Conservation (phyloP, 495 filamentous ascomycete genomes). For the Aspergillus hancockii region DNA sequence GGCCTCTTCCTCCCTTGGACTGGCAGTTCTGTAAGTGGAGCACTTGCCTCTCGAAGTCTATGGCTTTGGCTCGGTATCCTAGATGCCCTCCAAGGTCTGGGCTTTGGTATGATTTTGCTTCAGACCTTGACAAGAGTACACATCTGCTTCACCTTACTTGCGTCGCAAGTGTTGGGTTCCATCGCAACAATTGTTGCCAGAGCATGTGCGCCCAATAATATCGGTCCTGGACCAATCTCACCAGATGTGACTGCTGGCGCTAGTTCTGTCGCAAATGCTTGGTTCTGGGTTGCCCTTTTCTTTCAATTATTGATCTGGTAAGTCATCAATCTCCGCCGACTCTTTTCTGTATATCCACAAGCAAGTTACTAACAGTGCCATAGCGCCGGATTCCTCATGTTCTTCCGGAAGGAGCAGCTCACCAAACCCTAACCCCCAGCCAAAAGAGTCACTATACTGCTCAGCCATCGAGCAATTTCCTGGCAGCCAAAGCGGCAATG, state of each 20-base stretch:
- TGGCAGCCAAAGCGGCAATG: no score
- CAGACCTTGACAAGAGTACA: slow-evolving; percentile 53
- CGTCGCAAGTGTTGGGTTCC: slow-evolving; percentile 52
- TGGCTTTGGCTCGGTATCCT: slow-evolving; percentile 55
- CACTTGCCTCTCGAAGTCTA: slow-evolving; percentile 47
- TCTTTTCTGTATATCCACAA: neutral
- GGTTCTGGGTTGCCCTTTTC: slow-evolving; percentile 67
- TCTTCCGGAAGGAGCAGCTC: slow-evolving; percentile 73
- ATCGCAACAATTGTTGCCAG: slow-evolving; percentile 51
- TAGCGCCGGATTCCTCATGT: slow-evolving; percentile 63
- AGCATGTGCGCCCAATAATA: slow-evolving; percentile 47
- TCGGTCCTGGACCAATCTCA: slow-evolving; percentile 50
- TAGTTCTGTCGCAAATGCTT: slow-evolving; percentile 53
- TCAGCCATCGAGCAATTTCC: neutral
- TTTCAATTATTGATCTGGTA: slow-evolving; percentile 64
- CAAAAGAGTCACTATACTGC: neutral
- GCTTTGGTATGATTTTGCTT: slow-evolving; percentile 54
- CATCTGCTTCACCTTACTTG: slow-evolving; percentile 51
- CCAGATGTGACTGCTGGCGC: slow-evolving; percentile 46
- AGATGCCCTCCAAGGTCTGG: slow-evolving; percentile 50
- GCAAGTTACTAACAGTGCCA: slow-evolving; percentile 6
- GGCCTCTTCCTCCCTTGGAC: slow-evolving; percentile 52
- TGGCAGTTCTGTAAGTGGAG: slow-evolving; percentile 42
- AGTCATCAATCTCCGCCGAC: slow-evolving; percentile 13
- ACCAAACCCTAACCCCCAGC: slow-evolving; percentile 55